Conservation (phyloP, 1,139 yeast genomes). For the Martiniozyma asiatica region DNA sequence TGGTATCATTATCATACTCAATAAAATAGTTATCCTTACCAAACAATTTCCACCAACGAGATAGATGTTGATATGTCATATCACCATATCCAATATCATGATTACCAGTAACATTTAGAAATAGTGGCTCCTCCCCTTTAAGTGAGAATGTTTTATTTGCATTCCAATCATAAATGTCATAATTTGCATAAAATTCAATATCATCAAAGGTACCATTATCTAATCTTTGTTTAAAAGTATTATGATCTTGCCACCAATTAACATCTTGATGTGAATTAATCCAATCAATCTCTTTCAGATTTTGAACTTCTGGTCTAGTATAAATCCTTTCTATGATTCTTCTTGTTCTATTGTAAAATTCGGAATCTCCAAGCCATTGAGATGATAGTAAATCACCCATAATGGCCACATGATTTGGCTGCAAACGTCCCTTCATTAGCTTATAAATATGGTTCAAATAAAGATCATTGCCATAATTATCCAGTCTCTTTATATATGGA, state of each 20-base stretch:
- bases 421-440: constrained; percentile 46
- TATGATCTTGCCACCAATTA: constrained; percentile 42
- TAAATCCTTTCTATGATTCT: constrained; percentile 59
- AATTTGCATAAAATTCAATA: constrained; percentile 33
- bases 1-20: constrained; percentile 49
- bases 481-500: constrained; percentile 63
- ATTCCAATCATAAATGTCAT: constrained; percentile 59
- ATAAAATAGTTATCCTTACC: constrained; percentile 81
- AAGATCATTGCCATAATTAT: constrained; percentile 78
- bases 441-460: constrained; percentile 74
- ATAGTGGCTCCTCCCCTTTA: constrained; percentile 49
- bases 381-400: constrained; percentile 92
- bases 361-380: constrained; percentile 88
- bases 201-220: constrained; percentile 28
- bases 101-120: constrained; percentile 82
- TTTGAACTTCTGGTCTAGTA: constrained; percentile 40
- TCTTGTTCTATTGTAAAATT: constrained; percentile 66
- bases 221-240: constrained; percentile 29
- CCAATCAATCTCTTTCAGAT: constrained; percentile 35
- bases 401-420: constrained; percentile 75
- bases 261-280: constrained; percentile 35
- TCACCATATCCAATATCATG: constrained; percentile 98
- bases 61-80: constrained; percentile 83
- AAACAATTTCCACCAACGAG: constrained; percentile 58
- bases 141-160: constrained; percentile 17